These are phyloP conservation scores for Glycine latifolia DNA, from an alignment of 306 rosid genomes.

Conservation along the genomic window DNA sequence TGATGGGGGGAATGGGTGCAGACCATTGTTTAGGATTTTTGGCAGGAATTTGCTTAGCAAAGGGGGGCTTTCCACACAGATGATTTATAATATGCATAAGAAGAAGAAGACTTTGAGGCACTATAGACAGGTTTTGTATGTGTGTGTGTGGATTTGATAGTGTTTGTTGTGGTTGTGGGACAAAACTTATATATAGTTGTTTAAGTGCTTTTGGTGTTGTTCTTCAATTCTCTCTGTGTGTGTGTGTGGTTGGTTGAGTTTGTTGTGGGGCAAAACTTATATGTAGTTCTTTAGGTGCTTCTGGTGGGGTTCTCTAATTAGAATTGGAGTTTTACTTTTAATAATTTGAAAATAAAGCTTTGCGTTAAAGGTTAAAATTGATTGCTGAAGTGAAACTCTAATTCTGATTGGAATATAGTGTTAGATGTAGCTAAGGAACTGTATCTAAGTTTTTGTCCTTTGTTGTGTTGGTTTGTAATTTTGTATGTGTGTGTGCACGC, in stretches of 20 bases:
- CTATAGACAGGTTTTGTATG: conserved; percentile 70
- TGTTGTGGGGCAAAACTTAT: not conserved
- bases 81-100: conserved; percentile 88
- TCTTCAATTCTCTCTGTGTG: not conserved
- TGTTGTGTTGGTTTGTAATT: not conserved
- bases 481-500: conserved; percentile 1
- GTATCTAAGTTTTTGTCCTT: not conserved
- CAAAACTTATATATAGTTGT: not conserved
- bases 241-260: conserved; percentile 26
- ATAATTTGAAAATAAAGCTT: not conserved
- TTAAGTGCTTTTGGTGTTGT: not conserved
- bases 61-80: conserved; percentile 90
- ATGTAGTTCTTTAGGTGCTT: not conserved
- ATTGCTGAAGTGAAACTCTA: not conserved
- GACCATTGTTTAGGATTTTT: conserved; percentile 86
- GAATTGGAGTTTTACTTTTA: not conserved
- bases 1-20: conserved; percentile 86
- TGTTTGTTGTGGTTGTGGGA: not conserved
- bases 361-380: not conserved
- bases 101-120: conserved; percentile 76
- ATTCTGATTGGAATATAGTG: not conserved
- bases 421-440: not conserved
- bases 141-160: conserved; percentile 41
- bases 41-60: conserved; percentile 84
- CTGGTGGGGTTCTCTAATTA: not conserved